A percentile compares a stretch with the other conserved stretches of the same genome.
These are phyloP conservation scores for Blumeriella jaapii DNA, from an alignment of 2,329 filamentous ascomycete species.

Conservation along the genomic window DNA sequence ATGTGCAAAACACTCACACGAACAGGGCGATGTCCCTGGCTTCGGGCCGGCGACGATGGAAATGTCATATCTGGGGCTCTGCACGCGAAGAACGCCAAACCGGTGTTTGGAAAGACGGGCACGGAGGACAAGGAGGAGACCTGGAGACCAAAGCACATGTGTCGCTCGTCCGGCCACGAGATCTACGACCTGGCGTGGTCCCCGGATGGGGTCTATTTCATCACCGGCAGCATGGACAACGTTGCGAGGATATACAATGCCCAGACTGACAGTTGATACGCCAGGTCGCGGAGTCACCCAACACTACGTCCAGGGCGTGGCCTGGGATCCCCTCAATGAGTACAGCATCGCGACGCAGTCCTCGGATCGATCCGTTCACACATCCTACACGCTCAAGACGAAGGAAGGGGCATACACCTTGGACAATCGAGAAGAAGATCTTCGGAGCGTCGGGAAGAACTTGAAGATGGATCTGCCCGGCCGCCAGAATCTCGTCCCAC, in stretches of 20 bases:
- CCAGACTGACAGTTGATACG: slow-evolving; percentile 67
- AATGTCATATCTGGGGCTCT: slow-evolving; percentile 96
- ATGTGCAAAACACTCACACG: slow-evolving; percentile 4
- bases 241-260: slow-evolving; percentile 95
- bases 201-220: slow-evolving; percentile 91
- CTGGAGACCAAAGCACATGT: slow-evolving; percentile 97
- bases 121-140: slow-evolving; percentile 97
- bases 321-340: slow-evolving; percentile 97
- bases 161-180: slow-evolving; percentile 83
- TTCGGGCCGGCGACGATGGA: slow-evolving; percentile 93
- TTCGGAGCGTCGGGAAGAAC: slow-evolving; percentile 68
- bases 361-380: slow-evolving; percentile 93
- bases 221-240: slow-evolving; percentile 99
- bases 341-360: slow-evolving; percentile 98
- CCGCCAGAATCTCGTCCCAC: slow-evolving; percentile 75
- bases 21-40: slow-evolving; percentile 85
- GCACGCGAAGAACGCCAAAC: slow-evolving; percentile 54
- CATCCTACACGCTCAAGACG: slow-evolving; percentile 89
- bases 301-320: slow-evolving; percentile 95
- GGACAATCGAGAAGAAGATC: slow-evolving; percentile 45
- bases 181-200: slow-evolving; percentile 99
- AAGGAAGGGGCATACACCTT: slow-evolving; percentile 94
- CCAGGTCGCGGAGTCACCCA: slow-evolving; percentile 94
- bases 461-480: slow-evolving; percentile 81
- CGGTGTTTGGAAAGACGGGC: slow-evolving; percentile 67